phyloP scores from a whole-genome alignment of 164 flowering plant species.

The Sedum album region DNA sequence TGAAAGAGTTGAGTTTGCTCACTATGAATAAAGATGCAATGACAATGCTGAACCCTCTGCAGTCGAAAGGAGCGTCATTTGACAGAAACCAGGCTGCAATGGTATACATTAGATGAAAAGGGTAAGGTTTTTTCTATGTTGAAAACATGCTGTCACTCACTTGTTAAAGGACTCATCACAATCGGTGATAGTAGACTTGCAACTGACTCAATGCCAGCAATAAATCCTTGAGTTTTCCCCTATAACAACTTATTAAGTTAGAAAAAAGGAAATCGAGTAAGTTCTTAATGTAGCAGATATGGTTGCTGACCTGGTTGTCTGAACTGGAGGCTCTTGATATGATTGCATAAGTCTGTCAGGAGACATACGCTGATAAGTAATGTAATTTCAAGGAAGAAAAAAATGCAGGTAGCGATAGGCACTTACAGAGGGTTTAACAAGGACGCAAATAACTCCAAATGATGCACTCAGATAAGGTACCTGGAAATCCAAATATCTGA shows the following conservation, averaged over 20 bases:
- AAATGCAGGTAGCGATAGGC: neutral
- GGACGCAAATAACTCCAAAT: slow-evolving; percentile 67
- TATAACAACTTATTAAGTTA: slow-evolving; percentile 13
- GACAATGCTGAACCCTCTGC: slow-evolving; percentile 81
- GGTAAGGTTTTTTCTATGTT: neutral
- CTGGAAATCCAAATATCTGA: slow-evolving; percentile 26
- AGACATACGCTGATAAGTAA: slow-evolving; percentile 5
- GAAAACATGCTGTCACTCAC: slow-evolving; percentile 29
- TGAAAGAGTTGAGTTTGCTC: slow-evolving; percentile 10
- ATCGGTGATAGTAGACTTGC: slow-evolving; percentile 73
- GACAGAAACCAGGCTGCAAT: slow-evolving; percentile 61
- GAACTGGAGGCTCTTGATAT: slow-evolving; percentile 68
- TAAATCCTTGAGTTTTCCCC: slow-evolving; percentile 88
- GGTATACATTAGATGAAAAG: neutral
- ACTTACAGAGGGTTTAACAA: slow-evolving; percentile 80
- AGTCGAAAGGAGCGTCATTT: slow-evolving; percentile 61
- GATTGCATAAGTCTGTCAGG: slow-evolving; percentile 64
- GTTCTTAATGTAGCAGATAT: neutral
- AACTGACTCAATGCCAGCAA: slow-evolving; percentile 68
- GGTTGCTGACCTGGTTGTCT: slow-evolving; percentile 49
- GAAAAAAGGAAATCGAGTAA: too few species aligned
- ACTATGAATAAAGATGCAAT: slow-evolving; percentile 63
- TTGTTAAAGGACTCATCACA: slow-evolving; percentile 75
- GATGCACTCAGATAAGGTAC: slow-evolving; percentile 82
- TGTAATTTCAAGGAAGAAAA: neutral